A percentile compares a stretch with the other conserved stretches of the same genome.
phyloP scores from a whole-genome alignment of 768 basidiomycete species.

The Lactifluus echinatus region DNA sequence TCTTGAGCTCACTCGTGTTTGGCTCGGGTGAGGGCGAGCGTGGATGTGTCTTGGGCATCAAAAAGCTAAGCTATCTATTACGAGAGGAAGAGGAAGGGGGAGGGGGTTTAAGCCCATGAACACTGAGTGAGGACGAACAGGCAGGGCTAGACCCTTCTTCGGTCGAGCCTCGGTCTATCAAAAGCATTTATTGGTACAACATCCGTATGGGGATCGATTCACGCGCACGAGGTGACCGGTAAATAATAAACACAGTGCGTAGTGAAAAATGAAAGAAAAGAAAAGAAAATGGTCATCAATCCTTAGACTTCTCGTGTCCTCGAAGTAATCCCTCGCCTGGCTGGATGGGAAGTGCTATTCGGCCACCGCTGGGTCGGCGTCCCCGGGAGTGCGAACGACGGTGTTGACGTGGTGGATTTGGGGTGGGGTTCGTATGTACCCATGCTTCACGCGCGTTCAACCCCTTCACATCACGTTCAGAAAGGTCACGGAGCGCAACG shows the following conservation, averaged over 20 bases:
- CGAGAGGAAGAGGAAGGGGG: no score
- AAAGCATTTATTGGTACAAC: conserved; percentile 18
- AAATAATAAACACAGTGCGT: not conserved
- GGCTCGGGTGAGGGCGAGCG: conserved; percentile 37
- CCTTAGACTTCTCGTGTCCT: conserved; percentile 22
- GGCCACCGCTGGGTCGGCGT: conserved; percentile 20
- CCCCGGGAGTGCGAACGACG: conserved; percentile 22
- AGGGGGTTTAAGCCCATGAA: no score
- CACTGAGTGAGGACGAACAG: not conserved
- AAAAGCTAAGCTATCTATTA: no score
- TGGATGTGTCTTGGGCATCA: conserved; percentile 38
- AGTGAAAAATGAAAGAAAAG: not conserved
- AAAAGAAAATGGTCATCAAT: not conserved
- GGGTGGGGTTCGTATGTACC: conserved; percentile 31
- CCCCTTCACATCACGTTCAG: conserved; percentile 42
- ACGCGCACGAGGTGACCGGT: not conserved
- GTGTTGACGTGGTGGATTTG: conserved; percentile 24
- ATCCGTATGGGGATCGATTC: not conserved
- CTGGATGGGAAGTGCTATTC: conserved; percentile 32
- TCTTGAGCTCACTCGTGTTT: conserved; percentile 30
- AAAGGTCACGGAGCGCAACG: conserved; percentile 47
- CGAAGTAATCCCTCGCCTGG: conserved; percentile 41
- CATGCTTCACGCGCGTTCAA: conserved; percentile 57
- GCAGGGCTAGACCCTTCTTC: conserved; percentile 8
- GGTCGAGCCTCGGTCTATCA: not conserved